phyloP scores from a whole-genome alignment of 148 eudicot genomes.

The Amaranthus palmeri region DNA sequence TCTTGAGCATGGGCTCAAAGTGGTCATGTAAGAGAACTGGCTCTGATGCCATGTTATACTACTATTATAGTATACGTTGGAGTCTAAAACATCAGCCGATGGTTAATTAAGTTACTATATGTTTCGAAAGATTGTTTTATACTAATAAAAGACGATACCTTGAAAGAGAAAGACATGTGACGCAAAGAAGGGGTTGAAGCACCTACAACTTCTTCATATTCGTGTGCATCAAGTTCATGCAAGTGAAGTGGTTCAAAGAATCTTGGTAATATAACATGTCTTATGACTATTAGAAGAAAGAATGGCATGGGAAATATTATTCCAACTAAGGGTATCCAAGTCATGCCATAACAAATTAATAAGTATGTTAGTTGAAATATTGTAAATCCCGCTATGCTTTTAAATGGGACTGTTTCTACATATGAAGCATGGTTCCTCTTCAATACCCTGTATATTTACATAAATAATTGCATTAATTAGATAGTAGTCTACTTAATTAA shows the following conservation, averaged over 20 bases:
- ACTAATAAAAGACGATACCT: background rate
- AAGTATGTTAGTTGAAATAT: slow-evolving; percentile 46
- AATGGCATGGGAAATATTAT: slow-evolving; percentile 65
- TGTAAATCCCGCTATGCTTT: slow-evolving; percentile 41
- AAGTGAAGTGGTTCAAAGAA: slow-evolving; percentile 36
- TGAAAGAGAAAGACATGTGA: slow-evolving; percentile 10
- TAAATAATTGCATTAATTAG: background rate
- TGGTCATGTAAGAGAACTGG: too few species aligned
- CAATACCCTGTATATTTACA: slow-evolving; percentile 38
- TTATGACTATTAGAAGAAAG: slow-evolving; percentile 43
- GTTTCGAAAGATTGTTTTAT: background rate
- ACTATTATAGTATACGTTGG: too few species aligned
- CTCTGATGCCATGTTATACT: too few species aligned
- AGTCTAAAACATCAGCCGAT: too few species aligned
- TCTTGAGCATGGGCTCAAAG: too few species aligned
- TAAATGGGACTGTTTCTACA: slow-evolving; percentile 56
- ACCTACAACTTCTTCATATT: slow-evolving; percentile 48
- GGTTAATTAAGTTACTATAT: too few species aligned
- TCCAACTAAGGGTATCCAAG: slow-evolving; percentile 76
- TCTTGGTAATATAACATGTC: slow-evolving; percentile 51
- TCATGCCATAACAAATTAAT: slow-evolving; percentile 57
- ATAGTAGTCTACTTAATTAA: too few species aligned
- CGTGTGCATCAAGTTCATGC: slow-evolving; percentile 63
- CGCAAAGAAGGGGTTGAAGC: slow-evolving; percentile 11
- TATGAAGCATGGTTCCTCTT: slow-evolving; percentile 56